Base-by-base conservation (phyloP, 257 asterid species). In the Solanum lycopersicoides region DNA sequence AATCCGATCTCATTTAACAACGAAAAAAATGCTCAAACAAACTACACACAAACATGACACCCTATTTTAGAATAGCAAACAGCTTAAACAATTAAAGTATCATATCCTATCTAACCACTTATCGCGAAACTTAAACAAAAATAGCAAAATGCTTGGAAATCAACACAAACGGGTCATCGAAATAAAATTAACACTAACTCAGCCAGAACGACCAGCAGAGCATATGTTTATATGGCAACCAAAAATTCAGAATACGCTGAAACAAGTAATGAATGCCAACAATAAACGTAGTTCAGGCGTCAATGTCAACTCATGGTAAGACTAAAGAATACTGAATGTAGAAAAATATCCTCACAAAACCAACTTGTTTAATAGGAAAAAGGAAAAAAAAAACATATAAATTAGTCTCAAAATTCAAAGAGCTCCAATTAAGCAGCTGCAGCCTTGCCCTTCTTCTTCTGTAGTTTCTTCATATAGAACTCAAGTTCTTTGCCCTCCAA, bases 401-500 rank as follows among this genome's bases (percentile, higher is more conserved):
- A 16, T 80, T 45, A 44, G 25, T 15, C 66, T 47, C 84, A 41
- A 84, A 84, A 84, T 20, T 69, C 16, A n/a, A 53, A 14, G 87
- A 85, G 71, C 23, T 9, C 37, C 32, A 86, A 35, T 76, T 86
- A 86, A 76, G 88, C 79, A 86, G 88, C 85, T 41, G 53, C 74
- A 86, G 85, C 44, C 85, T 86, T 86, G 75, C 88, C 88, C 92
- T 90, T 90, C 89, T 90, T 90, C 86, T 84, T 90, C 75, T 90
- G 92, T 69, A 90, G 50, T 37, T 90, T 90, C 89, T 90, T 90
- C 90, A 84, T 84, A 30, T 88, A 90, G 89, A 90, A 90, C 79
- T 90, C 92, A 25, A 90, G 92, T 63, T 90, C 92, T 50, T 87
- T 90, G n/a, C 92, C 92, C 73, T 90, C 92, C 77, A 86, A 86